Base-by-base conservation (phyloP, 805 yeast genomes). In the Candida oleophila region DNA sequence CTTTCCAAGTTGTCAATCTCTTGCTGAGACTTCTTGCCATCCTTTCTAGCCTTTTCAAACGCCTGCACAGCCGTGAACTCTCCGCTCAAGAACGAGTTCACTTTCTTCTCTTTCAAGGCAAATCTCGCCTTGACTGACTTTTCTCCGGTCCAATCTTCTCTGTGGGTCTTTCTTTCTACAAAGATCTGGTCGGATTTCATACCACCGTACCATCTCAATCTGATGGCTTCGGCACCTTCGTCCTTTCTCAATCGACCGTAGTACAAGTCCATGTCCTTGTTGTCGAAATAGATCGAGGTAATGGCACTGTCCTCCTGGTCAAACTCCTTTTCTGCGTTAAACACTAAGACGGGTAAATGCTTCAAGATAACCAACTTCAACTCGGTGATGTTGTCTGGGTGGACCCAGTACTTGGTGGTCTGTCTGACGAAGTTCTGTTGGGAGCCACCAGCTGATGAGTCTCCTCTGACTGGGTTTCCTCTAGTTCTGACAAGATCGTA, bases 61-160 rank as follows among this genome's bases (percentile, higher is more conserved):
- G 87, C 96, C 66, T 90, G 94, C 39, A 81, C 78, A 9, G 91
- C 96, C 19, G 97, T 88, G 63, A 79, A 90, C 43, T 81, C 81
- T 55, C 99, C 99, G 32, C 72, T 69, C 71, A 92, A 65, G 65
- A 89, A 94, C 43, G 82, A 81, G 62, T 94, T 94, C 43, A 92
- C 90, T 61, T 89, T 80, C 65, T 86, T 89, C 65, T 94, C 99
- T 66, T 91, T 94, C 55, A 94, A 71, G 18, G 92, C 84, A 69
- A 94, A 94, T 65, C 99, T 81, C 3, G 98, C 98, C 70, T 94
- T 94, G 54, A 94, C 99, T n/a, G 97, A 89, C 69, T 92, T 92
- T 67, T 94, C 99, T 57, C 99, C 99, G 2, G 99, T 94, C 99
- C 99, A 92, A 73, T 94, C 99, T 68, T 94, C 99, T 68, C 99